Evolutionary conservation across 768 basidiomycete genomes (phyloP).

Genomic region (Coprinopsis strossmayeri): DNA sequence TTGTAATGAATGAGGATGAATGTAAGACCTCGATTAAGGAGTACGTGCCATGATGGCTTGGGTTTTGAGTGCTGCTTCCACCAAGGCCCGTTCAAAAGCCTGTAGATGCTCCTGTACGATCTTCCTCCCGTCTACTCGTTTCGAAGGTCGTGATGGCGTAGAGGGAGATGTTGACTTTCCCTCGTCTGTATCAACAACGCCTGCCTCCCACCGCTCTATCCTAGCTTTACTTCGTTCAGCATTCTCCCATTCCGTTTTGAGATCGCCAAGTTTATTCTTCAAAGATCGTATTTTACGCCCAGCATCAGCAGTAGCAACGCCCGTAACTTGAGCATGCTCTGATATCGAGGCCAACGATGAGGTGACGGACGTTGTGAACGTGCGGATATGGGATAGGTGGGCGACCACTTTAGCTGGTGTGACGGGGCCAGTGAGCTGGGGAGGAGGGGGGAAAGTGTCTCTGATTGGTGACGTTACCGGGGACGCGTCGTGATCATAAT

Average conservation of each 20-base stretch:
- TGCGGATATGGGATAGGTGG: conserved; percentile 65
- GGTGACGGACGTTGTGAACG: conserved; percentile 68
- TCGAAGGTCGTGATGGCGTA: conserved; percentile 26
- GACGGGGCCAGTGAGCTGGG: conserved; percentile 39
- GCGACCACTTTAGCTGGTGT: conserved; percentile 57
- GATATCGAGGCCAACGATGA: conserved; percentile 71
- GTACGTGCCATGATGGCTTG: conserved; percentile 78
- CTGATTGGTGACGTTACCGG: conserved; percentile 45
- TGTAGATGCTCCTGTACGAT: conserved; percentile 73
- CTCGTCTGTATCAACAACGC: conserved; percentile 22
- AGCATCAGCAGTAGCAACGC: conserved; percentile 78
- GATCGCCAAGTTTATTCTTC: conserved; percentile 76
- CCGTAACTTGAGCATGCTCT: conserved; percentile 85
- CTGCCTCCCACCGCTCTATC: conserved; percentile 81
- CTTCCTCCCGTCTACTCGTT: conserved; percentile 59
- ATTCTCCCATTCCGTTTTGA: conserved; percentile 79
- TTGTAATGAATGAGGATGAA: not conserved
- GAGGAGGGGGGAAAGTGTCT: conserved; percentile 49
- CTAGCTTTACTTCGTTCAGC: conserved; percentile 71
- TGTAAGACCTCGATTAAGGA: conserved; percentile 18
- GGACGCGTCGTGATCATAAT: conserved; percentile 32
- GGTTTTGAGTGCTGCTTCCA: conserved; percentile 69
- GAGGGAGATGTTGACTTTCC: conserved; percentile 15
- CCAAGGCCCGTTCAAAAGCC: conserved; percentile 68
- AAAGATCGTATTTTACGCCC: conserved; percentile 81